A percentile compares a stretch with the other conserved stretches of the same genome.
These are phyloP conservation scores for Phytophthora citricola DNA, from an alignment of 352 stramenopile genomes.

Conservation along the genomic window DNA sequence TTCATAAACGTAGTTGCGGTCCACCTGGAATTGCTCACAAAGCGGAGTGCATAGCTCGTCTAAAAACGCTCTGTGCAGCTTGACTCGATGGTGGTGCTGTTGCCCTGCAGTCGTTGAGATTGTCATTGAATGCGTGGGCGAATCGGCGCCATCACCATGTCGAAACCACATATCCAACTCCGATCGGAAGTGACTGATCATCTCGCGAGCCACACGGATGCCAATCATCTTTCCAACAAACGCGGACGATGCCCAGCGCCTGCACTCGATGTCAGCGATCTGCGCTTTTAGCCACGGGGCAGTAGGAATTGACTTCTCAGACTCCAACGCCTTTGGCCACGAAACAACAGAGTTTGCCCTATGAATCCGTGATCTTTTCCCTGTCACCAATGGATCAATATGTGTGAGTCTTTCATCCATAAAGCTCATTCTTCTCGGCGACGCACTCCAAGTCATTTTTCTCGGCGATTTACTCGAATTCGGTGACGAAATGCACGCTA, in stretches of 20 bases:
- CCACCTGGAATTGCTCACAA: conserved; percentile 81
- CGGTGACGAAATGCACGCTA: conserved; percentile 35
- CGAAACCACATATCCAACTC: conserved; percentile 61
- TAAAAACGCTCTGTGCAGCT: conserved; percentile 70
- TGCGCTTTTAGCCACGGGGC: conserved; percentile 82
- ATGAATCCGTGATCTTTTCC: conserved; percentile 30
- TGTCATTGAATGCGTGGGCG: conserved; percentile 9
- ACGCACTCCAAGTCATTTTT: conserved; percentile 39
- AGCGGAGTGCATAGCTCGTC: conserved; percentile 78
- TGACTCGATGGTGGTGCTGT: conserved; percentile 31
- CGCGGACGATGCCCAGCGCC: conserved; percentile 83
- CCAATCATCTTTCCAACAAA: conserved; percentile 91
- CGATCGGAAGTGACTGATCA: conserved; percentile 85
- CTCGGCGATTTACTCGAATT: conserved; percentile 17
- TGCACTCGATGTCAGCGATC: conserved; percentile 86
- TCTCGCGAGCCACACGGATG: conserved; percentile 81
- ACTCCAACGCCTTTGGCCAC: conserved; percentile 47
- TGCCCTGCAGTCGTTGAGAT: conserved; percentile 20
- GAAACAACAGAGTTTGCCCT: conserved; percentile 52
- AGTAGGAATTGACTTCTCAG: conserved; percentile 44
- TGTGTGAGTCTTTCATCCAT: conserved; percentile 40
- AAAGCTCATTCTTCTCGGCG: conserved; percentile 71
- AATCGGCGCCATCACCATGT: conserved; percentile 28
- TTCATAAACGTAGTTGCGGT: conserved; percentile 82
- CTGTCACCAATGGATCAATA: conserved; percentile 26